Evolutionary conservation across 345 rosid species (phyloP), one percentile per base, ranked within the genome.

Genomic region (Tarenaya hassleriana): DNA sequence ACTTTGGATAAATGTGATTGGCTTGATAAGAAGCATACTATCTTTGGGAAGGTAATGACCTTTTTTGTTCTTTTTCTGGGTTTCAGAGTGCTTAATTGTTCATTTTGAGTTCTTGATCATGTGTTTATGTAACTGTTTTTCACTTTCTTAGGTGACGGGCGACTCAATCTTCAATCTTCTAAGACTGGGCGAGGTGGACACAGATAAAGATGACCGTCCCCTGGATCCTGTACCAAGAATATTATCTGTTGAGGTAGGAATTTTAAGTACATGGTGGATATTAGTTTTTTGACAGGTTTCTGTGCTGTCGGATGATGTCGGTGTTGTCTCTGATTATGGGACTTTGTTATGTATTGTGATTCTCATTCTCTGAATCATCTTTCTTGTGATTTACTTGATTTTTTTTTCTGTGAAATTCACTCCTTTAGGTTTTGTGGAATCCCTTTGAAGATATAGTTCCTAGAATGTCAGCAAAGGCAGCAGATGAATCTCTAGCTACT

Each of bases 371-470:
- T 12, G 9, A 17, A 45, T 7, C 19, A 34, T 43, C 17, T 14
- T 7, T 31, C 54, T 35, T 58, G 45, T 56, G 62, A 34, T 55
- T 47, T 52, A 8, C 54, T 35, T 58, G 41, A 0, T 42, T 6
- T 60, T 18, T 34, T 5, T 29, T 8, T 11, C 5, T 11, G 7
- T 0, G 0, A 3, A 50, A 8, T 52, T 19, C 16, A 12, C 34
- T 52, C 8, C 52, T 48, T 50, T 65, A 88, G 98, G 95, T 92
- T 39, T 59, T 88, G 54, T 85, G 87, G 95, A 92, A 88, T 45
- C 95, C 99, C 46, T 92, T 92, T 31, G 99, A 92, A 47, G 99
- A 92, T 73, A 83, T 92, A 64, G 74, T 83, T 69, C 97, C 84
- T 5, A 83, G 95, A 65, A 64, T 50, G 52, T 14, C 45, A 35